phyloP scores from a whole-genome alignment of 176 grass and related monocot species.

The Carex pumila region DNA sequence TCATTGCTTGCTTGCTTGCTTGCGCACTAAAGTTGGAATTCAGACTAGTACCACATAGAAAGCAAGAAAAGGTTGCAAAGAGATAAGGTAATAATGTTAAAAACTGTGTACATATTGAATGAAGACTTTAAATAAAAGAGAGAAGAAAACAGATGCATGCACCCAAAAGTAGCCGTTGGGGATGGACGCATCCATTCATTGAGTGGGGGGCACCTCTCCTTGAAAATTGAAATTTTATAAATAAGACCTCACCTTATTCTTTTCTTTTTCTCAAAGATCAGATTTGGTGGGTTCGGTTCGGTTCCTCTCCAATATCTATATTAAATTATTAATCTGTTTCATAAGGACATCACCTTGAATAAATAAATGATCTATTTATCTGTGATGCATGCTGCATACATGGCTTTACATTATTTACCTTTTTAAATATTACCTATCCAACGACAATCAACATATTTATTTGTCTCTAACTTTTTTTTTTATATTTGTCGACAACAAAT shows the following conservation, averaged over 20 bases:
- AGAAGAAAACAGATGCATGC: background rate
- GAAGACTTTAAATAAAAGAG: background rate
- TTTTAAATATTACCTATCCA: background rate
- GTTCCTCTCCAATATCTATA: background rate
- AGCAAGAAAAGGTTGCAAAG: slow-evolving; percentile 17
- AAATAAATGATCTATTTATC: no score
- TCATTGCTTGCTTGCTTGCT: background rate
- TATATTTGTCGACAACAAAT: no score
- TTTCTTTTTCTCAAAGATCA: background rate
- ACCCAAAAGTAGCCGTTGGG: slow-evolving; percentile 24
- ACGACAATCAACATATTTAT: background rate
- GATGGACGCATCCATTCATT: slow-evolving; percentile 8
- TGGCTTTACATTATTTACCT: background rate
- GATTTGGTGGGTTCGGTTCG: slow-evolving; percentile 10
- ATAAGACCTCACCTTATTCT: slow-evolving; percentile 1
- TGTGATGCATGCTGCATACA: background rate
- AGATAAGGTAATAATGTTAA: slow-evolving; percentile 24
- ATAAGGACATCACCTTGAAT: background rate
- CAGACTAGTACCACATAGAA: slow-evolving; percentile 5
- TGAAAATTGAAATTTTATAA: slow-evolving; percentile 22
- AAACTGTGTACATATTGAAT: slow-evolving; percentile 3
- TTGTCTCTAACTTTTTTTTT: no score
- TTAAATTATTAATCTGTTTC: background rate
- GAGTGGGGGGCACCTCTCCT: slow-evolving; percentile 18
- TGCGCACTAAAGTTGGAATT: slow-evolving; percentile 16